Percentiles rank a stretch among this genome's conserved stretches.
Evolutionary conservation across 83 land plant species (phyloP).

Genomic region (Diphasiastrum complanatum): DNA sequence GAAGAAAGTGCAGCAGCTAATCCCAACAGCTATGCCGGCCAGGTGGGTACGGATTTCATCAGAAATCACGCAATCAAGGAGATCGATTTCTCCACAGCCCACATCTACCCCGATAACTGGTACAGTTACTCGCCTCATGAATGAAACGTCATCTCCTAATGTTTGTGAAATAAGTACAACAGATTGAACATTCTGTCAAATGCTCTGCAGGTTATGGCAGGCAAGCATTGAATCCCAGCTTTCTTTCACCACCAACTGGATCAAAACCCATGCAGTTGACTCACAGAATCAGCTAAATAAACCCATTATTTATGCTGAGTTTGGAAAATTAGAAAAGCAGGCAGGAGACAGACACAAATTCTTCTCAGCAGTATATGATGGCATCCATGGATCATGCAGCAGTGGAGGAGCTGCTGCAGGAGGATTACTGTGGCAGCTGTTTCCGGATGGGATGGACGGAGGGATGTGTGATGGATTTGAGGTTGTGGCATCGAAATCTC

Average conservation of each 20-base stretch:
- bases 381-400: conserved; percentile 31
- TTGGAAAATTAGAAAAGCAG: conserved; percentile 15
- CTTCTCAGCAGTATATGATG: conserved; percentile 36
- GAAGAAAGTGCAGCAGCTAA: conserved; percentile 43
- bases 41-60: conserved; percentile 57
- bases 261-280: conserved; percentile 15
- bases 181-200: too few relatives aligned
- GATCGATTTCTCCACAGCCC: conserved; percentile 67
- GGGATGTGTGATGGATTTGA: conserved; percentile 63
- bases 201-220: background rate
- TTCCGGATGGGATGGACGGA: conserved; percentile 51
- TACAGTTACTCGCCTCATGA: conserved; percentile 15
- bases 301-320: conserved; percentile 25
- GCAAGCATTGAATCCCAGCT: conserved; percentile 24
- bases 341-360: conserved; percentile 13
- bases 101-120: conserved; percentile 68
- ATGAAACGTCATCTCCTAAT: too few relatives aligned
- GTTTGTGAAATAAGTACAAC: too few relatives aligned
- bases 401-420: conserved; percentile 54
- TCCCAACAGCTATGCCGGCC: conserved; percentile 42
- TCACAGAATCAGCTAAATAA: conserved; percentile 11
- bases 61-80: conserved; percentile 38
- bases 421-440: conserved; percentile 57
- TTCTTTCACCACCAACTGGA: conserved; percentile 17
- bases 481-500: conserved; percentile 31